Evolutionary conservation across 768 basidiomycete species (phyloP).

Genomic region (Termitomyces sp.): DNA sequence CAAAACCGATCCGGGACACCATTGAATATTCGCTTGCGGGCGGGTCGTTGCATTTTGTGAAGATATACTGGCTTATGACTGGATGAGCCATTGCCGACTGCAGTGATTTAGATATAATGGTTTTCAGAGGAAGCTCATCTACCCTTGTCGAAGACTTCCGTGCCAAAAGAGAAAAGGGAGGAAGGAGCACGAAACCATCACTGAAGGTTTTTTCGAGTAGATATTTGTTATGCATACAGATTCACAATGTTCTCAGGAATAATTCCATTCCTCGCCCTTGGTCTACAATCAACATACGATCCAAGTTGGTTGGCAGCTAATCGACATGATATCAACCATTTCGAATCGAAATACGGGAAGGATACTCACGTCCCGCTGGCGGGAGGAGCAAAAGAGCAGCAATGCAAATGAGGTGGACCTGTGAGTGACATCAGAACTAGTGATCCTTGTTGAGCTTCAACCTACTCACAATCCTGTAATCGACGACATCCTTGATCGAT

Average conservation of each 20-base stretch:
- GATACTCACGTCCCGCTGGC: not conserved
- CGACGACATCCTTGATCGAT: not conserved
- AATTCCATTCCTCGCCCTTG: not conserved
- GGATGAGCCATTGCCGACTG: too few relatives aligned
- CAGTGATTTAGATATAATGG: too few relatives aligned
- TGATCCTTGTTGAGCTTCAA: not conserved
- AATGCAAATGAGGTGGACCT: constrained; percentile 1
- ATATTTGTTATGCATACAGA: not conserved
- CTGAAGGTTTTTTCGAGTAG: not conserved
- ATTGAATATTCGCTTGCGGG: too few relatives aligned
- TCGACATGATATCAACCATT: not conserved
- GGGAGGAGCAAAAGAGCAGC: not conserved
- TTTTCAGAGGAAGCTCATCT: too few relatives aligned
- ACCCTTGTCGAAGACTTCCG: too few relatives aligned
- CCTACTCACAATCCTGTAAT: constrained; percentile 3
- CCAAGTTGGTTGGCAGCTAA: constrained; percentile 4
- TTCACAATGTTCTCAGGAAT: not conserved
- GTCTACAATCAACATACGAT: not conserved
- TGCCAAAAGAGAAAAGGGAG: too few relatives aligned
- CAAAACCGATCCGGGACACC: too few relatives aligned
- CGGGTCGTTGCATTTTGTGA: too few relatives aligned
- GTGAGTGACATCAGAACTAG: not conserved
- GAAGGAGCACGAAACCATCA: not conserved
- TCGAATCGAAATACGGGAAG: not conserved
- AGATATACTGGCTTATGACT: too few relatives aligned